Conservation (phyloP, 2,329 filamentous ascomycete species). For the Sclerotinia glacialis region DNA sequence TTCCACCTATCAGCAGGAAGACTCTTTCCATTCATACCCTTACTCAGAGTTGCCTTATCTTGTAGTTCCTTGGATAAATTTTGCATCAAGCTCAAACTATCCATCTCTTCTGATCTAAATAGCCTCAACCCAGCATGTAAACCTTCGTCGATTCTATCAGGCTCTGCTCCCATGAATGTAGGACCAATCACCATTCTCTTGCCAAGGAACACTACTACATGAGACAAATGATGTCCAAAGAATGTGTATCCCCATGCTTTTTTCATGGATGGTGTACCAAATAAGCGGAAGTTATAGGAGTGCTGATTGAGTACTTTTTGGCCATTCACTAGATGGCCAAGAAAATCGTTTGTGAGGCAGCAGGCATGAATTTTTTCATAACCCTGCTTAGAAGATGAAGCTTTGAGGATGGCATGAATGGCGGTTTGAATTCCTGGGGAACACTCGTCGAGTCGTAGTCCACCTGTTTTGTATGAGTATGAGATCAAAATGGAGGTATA, state of each 20-base stretch:
- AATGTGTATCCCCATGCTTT: constrained; percentile 36
- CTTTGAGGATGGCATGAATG: constrained; percentile 33
- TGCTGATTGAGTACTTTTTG: constrained; percentile 36
- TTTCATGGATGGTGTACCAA: constrained; percentile 32
- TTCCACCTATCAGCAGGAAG: constrained; percentile 65
- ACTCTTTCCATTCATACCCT: constrained; percentile 36
- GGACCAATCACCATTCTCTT: constrained; percentile 67
- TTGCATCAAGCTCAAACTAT: constrained; percentile 38
- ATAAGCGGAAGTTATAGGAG: constrained; percentile 36
- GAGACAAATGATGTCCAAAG: constrained; percentile 76
- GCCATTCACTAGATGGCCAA: constrained; percentile 35
- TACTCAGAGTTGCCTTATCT: constrained; percentile 38
- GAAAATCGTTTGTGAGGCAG: constrained; percentile 36
- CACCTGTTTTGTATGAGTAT: constrained; percentile 26
- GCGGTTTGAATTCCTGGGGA: constrained; percentile 30
- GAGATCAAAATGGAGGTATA: not conserved
- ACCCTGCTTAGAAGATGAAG: constrained; percentile 31
- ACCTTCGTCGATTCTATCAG: constrained; percentile 50
- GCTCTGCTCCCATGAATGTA: constrained; percentile 78
- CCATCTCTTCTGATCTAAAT: constrained; percentile 33
- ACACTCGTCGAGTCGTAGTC: constrained; percentile 35
- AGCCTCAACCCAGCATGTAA: constrained; percentile 34
- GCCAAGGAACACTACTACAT: constrained; percentile 66
- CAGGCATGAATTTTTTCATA: constrained; percentile 36
- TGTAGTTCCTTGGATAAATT: constrained; percentile 33